phyloP scores from a whole-genome alignment of 2,329 filamentous ascomycete genomes.

The Colletotrichum endophyticum region DNA sequence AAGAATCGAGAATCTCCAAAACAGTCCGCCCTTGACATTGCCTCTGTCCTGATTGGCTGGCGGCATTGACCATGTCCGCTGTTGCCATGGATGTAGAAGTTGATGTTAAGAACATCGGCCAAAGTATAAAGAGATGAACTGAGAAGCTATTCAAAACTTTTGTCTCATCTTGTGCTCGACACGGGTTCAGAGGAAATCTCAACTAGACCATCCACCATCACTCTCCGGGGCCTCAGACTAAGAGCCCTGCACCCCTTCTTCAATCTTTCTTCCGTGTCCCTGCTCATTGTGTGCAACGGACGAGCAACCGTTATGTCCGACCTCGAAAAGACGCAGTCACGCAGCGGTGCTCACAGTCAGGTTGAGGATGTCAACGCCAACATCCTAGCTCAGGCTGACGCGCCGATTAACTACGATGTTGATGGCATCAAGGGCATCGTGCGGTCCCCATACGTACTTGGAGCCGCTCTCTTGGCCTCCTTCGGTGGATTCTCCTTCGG shows the following conservation, averaged over 20 bases:
- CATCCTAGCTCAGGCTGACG: neutral
- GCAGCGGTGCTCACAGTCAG: neutral
- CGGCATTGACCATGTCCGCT: neutral
- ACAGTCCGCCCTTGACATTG: neutral
- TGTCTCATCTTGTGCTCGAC: neutral
- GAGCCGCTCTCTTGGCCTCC: constrained; percentile 45
- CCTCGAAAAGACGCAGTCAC: neutral
- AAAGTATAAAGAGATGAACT: neutral
- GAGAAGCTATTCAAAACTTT: neutral
- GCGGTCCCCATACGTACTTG: constrained; percentile 43
- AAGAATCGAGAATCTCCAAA: neutral
- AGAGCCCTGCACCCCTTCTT: neutral
- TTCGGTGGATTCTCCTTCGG: constrained; percentile 38
- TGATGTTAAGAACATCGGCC: neutral
- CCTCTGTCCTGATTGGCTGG: neutral
- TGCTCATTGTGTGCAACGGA: neutral
- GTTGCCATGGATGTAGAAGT: neutral
- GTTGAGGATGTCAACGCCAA: neutral
- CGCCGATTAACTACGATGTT: constrained; percentile 28
- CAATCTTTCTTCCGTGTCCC: neutral
- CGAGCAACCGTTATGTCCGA: neutral
- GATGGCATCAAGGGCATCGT: constrained; percentile 35
- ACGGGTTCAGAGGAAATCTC: neutral
- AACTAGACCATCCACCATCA: neutral
- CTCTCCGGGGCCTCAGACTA: neutral